Base-by-base conservation (phyloP, 2,329 filamentous ascomycete species). In the Diaporthe sp. region DNA sequence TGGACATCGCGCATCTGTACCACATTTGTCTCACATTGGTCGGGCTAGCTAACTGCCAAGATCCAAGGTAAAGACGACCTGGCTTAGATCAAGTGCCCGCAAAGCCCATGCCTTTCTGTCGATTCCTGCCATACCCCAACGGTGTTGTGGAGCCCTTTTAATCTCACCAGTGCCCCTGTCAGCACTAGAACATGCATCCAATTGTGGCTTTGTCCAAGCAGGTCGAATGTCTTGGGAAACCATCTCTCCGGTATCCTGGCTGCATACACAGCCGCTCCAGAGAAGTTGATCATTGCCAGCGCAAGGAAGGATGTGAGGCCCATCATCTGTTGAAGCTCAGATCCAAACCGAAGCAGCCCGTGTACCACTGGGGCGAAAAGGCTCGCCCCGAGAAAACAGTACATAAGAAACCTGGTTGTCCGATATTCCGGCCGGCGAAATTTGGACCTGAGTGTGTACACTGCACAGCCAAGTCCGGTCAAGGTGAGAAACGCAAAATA, bases 151-250 rank as follows among this genome's bases (percentile, higher is more conserved):
- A 68, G 62, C 62, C 62, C 44, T 13, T 37, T 51, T 7, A 68
- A 25, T 4, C 46, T 68, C 44, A 68, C 44, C 44, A 68, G 7
- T 2, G 62, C 28, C 13, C 28, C 46, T 9, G 62, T 39, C 22
- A 68, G 22, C 7, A 68, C 44, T 22, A 68, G 12, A 2, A 53
- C 44, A 53, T 68, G 46, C 44, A 68, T 68, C 62, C 44, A 68
- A 53, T 51, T 53, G 22, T 51, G 62, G 7, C 62, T 68, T 22
- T 68, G 46, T 4, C 46, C 31, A 3, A 68, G 62, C 1, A 51
- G 44, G 44, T 68, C 62, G 19, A 68, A 51, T n/a, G 62, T 68
- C 46, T 13, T 2, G 0, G 62, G 62, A 25, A 19, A 51, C 44
- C 62, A 51, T 8, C 44, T 68, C 62, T 68, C 62, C 3, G 62